Evolutionary conservation across 1,139 yeast species (phyloP).

Genomic region (Geotrichum reessii): DNA sequence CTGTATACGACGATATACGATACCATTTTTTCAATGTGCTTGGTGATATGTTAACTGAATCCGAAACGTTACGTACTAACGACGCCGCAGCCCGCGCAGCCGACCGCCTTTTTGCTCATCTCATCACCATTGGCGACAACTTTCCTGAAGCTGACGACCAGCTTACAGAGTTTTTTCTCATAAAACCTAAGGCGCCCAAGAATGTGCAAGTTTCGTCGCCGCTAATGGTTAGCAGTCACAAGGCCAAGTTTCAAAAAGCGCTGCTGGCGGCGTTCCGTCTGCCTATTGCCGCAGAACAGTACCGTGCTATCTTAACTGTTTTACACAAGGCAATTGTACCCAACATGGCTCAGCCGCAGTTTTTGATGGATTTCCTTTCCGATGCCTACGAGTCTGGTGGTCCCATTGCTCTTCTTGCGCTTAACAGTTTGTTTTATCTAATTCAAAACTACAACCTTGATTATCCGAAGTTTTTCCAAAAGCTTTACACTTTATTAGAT

Average conservation of each 20-base stretch:
- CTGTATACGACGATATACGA: constrained; percentile 38
- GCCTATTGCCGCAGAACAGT: constrained; percentile 47
- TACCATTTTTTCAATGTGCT: constrained; percentile 25
- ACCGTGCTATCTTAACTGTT: constrained; percentile 61
- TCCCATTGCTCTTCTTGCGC: constrained; percentile 69
- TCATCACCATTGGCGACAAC: constrained; percentile 18
- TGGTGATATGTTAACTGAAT: constrained; percentile 17
- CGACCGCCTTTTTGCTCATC: constrained; percentile 17
- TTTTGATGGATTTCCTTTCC: constrained; percentile 87
- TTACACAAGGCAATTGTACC: constrained; percentile 85
- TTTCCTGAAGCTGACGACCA: constrained; percentile 31
- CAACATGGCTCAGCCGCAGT: constrained; percentile 68
- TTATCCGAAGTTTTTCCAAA: constrained; percentile 83
- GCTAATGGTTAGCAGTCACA: constrained; percentile 51
- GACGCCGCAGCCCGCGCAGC: constrained; percentile 16
- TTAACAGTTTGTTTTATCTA: constrained; percentile 81
- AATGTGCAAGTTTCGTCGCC: constrained; percentile 49
- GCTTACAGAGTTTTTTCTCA: constrained; percentile 31
- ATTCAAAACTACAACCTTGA: constrained; percentile 82
- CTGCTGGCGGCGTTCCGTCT: constrained; percentile 56
- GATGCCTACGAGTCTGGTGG: constrained; percentile 73
- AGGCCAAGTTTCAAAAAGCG: constrained; percentile 60
- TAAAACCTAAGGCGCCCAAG: constrained; percentile 40
- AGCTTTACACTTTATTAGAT: constrained; percentile 67
- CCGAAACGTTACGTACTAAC: constrained; percentile 7